Evolutionary conservation across 2,329 filamentous ascomycete species (phyloP), one percentile per base, ranked within the genome.

Genomic region (Alternaria incomplexa): DNA sequence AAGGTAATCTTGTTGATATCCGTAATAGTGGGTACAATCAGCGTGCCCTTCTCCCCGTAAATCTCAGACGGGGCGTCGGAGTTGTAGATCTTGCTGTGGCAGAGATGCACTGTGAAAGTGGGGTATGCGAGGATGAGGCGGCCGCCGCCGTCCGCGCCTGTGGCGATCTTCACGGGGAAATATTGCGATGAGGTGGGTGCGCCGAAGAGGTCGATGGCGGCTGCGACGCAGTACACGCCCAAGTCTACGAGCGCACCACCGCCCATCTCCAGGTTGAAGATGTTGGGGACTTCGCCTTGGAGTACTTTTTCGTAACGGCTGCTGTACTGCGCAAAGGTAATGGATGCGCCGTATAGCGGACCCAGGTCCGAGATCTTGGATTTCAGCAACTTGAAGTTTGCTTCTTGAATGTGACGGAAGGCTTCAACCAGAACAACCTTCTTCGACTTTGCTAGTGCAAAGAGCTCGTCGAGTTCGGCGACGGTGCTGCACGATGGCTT

Each of bases 371-470:
- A 70, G 17, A 83, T 73, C 10, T 70, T 70, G 7, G 71, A 63
- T 47, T 81, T 81, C 30, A 85, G 69, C 28, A 81, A 71, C 58
- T 81, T 81, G 78, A 83, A 85, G 71, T 85, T 85, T 45, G 77
- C 74, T 73, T 85, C 83, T 73, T 84, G 83, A 53, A 85, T 80
- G 68, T 85, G 83, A 36, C 83, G 76, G 76, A 79, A 84, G 15
- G 83, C 83, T 73, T 85, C 83, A 60, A 85, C 78, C 13, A 85
- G 69, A 63, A 81, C 80, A 10, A 84, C 77, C 15, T 75, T 72
- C 22, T 83, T 78, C 40, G 75, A 70, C 46, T 81, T 75, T 1
- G 83, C 82, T 13, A 81, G 71, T 15, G 68, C 64, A 72, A 84
- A 83, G 12, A 85, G 72, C 26, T 81, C 74, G 36, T 83, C 77